Conservation (phyloP, 495 filamentous ascomycete genomes). For the Aspergillus haitiensis region DNA sequence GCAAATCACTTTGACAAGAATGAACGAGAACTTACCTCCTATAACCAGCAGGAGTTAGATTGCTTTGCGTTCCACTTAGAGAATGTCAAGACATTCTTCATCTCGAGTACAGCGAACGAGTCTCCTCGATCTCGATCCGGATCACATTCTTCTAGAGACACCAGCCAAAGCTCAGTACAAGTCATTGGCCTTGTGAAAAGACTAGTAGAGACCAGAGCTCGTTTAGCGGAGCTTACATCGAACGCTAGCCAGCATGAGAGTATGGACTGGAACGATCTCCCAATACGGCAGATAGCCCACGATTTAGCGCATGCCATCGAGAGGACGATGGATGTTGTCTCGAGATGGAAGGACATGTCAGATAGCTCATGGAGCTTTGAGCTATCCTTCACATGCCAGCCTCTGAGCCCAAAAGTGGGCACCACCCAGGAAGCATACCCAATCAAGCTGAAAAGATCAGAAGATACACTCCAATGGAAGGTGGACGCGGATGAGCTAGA, state of each 20-base stretch:
- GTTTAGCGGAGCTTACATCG: slow-evolving; percentile 32
- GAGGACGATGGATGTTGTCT: slow-evolving; percentile 36
- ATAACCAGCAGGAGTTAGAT: slow-evolving; percentile 47
- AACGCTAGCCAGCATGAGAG: slow-evolving; percentile 8
- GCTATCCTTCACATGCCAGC: slow-evolving; percentile 26
- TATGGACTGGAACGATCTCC: slow-evolving; percentile 36
- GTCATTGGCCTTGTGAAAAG: slow-evolving; percentile 6
- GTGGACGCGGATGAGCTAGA: slow-evolving; percentile 33
- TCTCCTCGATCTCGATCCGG: slow-evolving; percentile 17
- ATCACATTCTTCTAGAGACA: slow-evolving; percentile 8
- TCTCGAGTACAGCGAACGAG: slow-evolving; percentile 1
- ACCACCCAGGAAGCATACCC: slow-evolving; percentile 20
- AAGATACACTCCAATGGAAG: slow-evolving; percentile 33
- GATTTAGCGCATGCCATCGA: slow-evolving; percentile 34
- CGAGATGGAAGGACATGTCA: slow-evolving; percentile 26
- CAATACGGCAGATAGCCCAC: slow-evolving; percentile 30
- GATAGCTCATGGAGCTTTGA: slow-evolving; percentile 20
- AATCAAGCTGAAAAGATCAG: slow-evolving; percentile 24
- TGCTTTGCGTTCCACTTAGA: slow-evolving; percentile 44
- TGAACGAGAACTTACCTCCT: slow-evolving; percentile 27
- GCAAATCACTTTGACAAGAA: slow-evolving; percentile 31
- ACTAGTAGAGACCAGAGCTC: slow-evolving; percentile 31
- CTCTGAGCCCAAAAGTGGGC: not conserved
- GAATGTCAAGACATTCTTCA: slow-evolving; percentile 30
- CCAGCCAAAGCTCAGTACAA: slow-evolving; percentile 9